phyloP scores from a whole-genome alignment of 805 yeast species.

The Cyberlindnera xylosilytica region DNA sequence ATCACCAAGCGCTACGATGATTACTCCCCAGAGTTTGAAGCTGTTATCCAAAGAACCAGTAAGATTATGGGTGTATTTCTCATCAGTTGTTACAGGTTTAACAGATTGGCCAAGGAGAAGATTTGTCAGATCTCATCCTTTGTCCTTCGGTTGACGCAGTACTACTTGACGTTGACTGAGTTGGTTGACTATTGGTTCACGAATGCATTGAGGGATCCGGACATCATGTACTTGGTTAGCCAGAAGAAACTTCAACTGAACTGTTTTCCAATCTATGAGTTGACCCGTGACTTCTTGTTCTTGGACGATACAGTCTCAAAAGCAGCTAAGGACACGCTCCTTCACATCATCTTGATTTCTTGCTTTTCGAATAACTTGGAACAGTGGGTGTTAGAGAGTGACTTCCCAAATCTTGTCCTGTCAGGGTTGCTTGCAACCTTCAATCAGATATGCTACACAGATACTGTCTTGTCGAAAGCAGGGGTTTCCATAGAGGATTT shows the following conservation, averaged over 20 bases:
- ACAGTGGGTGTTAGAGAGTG: constrained; percentile 22
- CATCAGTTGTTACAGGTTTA: constrained; percentile 12
- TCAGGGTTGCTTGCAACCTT: constrained; percentile 17
- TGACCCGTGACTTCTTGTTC: constrained; percentile 22
- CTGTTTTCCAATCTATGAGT: constrained; percentile 26
- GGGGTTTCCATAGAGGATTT: background rate
- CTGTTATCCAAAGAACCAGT: constrained; percentile 9
- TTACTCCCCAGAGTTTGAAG: constrained; percentile 9
- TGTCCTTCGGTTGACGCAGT: constrained; percentile 14
- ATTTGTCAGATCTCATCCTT: constrained; percentile 9
- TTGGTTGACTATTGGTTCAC: constrained; percentile 22
- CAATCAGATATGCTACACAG: constrained; percentile 14
- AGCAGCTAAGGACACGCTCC: constrained; percentile 12
- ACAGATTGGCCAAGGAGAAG: constrained; percentile 2
- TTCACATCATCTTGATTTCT: constrained; percentile 16
- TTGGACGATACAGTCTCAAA: constrained; percentile 14
- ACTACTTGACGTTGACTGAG: constrained; percentile 16
- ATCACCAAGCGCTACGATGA: constrained; percentile 17
- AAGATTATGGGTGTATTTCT: constrained; percentile 18
- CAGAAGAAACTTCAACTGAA: constrained; percentile 2
- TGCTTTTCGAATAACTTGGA: constrained; percentile 11
- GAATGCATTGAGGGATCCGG: constrained; percentile 14
- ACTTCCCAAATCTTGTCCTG: constrained; percentile 17
- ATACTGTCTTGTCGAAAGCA: background rate
- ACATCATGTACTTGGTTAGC: constrained; percentile 10